Percentiles rank a stretch among this genome's conserved stretches.
These are phyloP conservation scores for Diplodia mutila DNA, from an alignment of 2,329 filamentous ascomycete genomes.

Conservation along the genomic window DNA sequence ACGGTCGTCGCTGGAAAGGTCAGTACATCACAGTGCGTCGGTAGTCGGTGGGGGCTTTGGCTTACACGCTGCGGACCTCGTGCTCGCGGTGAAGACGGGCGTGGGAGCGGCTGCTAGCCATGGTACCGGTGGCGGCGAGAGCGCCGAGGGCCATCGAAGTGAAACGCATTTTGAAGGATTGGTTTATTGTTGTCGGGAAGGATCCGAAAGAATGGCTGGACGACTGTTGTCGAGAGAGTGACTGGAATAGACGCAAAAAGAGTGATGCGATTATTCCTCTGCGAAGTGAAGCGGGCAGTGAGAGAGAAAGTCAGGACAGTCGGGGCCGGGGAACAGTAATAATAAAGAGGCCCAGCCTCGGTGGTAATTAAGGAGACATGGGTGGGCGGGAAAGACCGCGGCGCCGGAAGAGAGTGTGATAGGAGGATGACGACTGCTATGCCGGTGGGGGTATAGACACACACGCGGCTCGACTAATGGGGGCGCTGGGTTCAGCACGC, in stretches of 20 bases:
- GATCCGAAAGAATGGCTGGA: slow-evolving; percentile 25
- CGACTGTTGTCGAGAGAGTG: slow-evolving; percentile 21
- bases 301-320: not conserved
- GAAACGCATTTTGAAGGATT: slow-evolving; percentile 25
- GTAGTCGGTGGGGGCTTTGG: not conserved
- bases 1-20: slow-evolving; percentile 8
- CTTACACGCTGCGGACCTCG: slow-evolving; percentile 13
- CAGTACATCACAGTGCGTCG: not conserved
- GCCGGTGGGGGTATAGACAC: slow-evolving; percentile 14
- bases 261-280: slow-evolving; percentile 25
- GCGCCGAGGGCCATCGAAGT: slow-evolving; percentile 24
- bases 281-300: slow-evolving; percentile 11
- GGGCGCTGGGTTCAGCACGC: slow-evolving; percentile 2
- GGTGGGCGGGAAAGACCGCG: slow-evolving; percentile 21
- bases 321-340: slow-evolving; percentile 20
- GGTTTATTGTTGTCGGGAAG: slow-evolving; percentile 11
- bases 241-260: slow-evolving; percentile 27
- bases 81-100: slow-evolving; percentile 20
- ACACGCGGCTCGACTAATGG: slow-evolving; percentile 25
- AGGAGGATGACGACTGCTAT: slow-evolving; percentile 26
- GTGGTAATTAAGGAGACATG: slow-evolving; percentile 24
- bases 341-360: slow-evolving; percentile 21
- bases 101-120: slow-evolving; percentile 25
- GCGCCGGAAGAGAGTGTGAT: not conserved
- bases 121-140: slow-evolving; percentile 19